phyloP scores from a whole-genome alignment of 2,329 filamentous ascomycete genomes.

The Trichophyton equinum region DNA sequence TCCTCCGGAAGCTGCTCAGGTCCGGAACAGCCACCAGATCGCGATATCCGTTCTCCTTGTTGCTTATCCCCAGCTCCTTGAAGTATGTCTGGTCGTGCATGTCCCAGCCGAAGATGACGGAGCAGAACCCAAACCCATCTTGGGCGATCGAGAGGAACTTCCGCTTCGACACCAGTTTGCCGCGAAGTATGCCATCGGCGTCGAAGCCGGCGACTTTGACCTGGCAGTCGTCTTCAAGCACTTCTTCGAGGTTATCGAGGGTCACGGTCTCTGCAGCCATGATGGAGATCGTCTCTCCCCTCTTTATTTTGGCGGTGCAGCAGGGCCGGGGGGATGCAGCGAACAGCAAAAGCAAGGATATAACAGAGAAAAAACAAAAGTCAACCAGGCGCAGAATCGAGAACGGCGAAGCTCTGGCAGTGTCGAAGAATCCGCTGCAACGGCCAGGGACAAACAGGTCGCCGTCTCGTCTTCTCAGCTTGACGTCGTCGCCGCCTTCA shows the following conservation, averaged over 20 bases:
- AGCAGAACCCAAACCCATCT: slow-evolving; percentile 84
- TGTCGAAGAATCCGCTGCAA: background rate
- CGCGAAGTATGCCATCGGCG: slow-evolving; percentile 73
- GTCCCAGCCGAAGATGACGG: slow-evolving; percentile 90
- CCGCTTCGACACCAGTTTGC: slow-evolving; percentile 82
- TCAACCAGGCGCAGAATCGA: background rate
- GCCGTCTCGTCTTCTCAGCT: no score
- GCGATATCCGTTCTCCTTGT: slow-evolving; percentile 78
- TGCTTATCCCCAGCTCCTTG: slow-evolving; percentile 72
- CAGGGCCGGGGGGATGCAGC: no score
- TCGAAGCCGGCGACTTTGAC: slow-evolving; percentile 84
- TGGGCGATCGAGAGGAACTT: slow-evolving; percentile 79
- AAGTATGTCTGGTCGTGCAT: slow-evolving; percentile 92
- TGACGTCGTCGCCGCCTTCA: no score
- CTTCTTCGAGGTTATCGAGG: slow-evolving; percentile 48
- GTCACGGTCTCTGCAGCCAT: slow-evolving; percentile 29
- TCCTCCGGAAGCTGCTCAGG: slow-evolving; percentile 61
- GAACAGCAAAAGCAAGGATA: no score
- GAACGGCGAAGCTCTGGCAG: background rate
- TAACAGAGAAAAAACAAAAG: no score
- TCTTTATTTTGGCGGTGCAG: no score
- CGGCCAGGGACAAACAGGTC: background rate
- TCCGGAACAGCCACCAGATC: slow-evolving; percentile 77
- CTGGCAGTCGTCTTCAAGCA: slow-evolving; percentile 59
- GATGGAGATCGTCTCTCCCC: background rate